Evolutionary conservation across 31 red algal species (phyloP).

Genomic region (Bonnemaisonia californica): DNA sequence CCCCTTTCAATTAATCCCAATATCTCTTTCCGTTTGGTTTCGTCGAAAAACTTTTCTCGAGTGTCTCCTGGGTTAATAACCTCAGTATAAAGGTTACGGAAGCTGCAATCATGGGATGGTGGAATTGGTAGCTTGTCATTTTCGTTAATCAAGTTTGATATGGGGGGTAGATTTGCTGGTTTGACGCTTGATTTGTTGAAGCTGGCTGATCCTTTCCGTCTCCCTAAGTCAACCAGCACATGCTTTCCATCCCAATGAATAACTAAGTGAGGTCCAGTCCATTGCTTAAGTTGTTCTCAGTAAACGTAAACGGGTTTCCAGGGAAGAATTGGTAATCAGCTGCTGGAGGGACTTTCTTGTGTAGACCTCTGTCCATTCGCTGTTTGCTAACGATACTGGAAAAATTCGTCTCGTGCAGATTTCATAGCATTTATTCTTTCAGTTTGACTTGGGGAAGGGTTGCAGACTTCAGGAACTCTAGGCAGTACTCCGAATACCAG

Average conservation of each 20-base stretch:
- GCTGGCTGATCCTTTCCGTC: not conserved
- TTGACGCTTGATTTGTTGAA: constrained; percentile 16
- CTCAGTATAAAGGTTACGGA: not conserved
- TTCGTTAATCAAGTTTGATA: not conserved
- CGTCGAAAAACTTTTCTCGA: constrained; percentile 12
- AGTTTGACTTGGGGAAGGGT: not conserved
- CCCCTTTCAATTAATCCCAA: constrained; percentile 13
- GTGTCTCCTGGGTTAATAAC: constrained; percentile 12
- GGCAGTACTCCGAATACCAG: constrained; percentile 23
- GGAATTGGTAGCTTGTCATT: not conserved
- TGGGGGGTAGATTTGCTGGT: not conserved
- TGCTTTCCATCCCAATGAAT: not conserved
- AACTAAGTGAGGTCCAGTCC: constrained; percentile 5
- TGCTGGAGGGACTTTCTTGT: not conserved
- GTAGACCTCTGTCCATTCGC: not conserved
- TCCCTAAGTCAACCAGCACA: too few relatives aligned
- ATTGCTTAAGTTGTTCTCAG: not conserved
- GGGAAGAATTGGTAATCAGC: not conserved
- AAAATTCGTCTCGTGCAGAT: not conserved
- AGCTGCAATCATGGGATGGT: not conserved
- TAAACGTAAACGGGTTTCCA: constrained; percentile 17
- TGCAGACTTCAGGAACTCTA: not conserved
- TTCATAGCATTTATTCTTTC: not conserved
- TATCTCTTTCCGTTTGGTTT: not conserved
- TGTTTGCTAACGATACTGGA: not conserved